Base-by-base conservation (phyloP, 345 rosid species). In the Gossypium herbaceum region DNA sequence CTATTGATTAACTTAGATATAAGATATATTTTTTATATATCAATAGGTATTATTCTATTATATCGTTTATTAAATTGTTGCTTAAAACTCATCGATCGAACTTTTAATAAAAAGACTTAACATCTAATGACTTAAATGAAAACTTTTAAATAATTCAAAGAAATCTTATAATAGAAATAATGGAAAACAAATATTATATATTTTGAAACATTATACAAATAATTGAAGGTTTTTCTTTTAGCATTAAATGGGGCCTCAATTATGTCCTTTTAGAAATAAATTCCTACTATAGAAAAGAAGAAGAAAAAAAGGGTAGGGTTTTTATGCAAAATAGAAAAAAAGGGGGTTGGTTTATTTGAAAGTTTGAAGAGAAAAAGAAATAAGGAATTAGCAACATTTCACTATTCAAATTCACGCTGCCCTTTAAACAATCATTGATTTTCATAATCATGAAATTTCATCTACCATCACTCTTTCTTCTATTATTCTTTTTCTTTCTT, bases 371-470 rank as follows among this genome's bases (percentile, higher is more conserved):
- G 27, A 10, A 45, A 22, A 43, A 19, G n/a, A n/a, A 73, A 64
- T 67, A 29, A 4, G 39, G 39, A 29, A 29, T 27, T 24, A 44
- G 25, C 22, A 24, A 11, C 73, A 78, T 70, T 60, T 24, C 41
- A 64, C 85, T 82, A 39, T 82, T 82, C 45, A 68, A 74, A 66
- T 74, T 62, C 87, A 80, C 82, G 87, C 84, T 79, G 39, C 8
- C 2, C 19, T 39, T 20, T 27, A n/a, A n/a, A 50, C 11, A 63
- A 78, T 83, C 59, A 78, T 80, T 69, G 67, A 69, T 70, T 70
- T 9, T 74, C 3, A n/a, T 19, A 48, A 25, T 22, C 19, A 2
- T 20, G 29, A 43, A 57, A 47, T 24, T 56, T 54, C 76, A 52
- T 56, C 64, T 7, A 43, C 55, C 61, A 25, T 4, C 19, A 20